Percentiles rank a stretch among this genome's conserved stretches.
Conservation (phyloP, 306 rosid species). For the Astragalus membranaceus region DNA sequence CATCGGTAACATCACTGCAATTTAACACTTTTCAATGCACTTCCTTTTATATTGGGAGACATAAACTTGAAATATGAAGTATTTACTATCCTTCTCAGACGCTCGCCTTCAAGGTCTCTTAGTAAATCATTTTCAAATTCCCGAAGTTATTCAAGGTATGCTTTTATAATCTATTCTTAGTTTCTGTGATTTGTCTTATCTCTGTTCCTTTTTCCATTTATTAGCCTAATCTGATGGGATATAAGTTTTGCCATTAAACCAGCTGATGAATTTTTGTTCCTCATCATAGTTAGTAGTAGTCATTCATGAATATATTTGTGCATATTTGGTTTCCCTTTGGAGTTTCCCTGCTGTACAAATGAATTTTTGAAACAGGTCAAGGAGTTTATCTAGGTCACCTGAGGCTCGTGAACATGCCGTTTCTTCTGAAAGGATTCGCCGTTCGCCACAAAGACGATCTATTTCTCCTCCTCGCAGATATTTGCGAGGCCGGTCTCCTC, state of each 20-base stretch:
- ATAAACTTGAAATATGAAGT: not conserved
- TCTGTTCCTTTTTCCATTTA: not conserved
- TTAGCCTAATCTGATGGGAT: not conserved
- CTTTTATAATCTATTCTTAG: conserved; percentile 6
- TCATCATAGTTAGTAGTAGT: not conserved
- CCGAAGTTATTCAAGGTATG: conserved; percentile 49
- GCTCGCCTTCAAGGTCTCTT: conserved; percentile 46
- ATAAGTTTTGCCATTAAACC: not conserved
- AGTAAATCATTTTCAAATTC: conserved; percentile 45
- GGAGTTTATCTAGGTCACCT: conserved; percentile 58
- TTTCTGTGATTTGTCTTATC: conserved; percentile 2
- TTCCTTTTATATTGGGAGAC: not conserved
- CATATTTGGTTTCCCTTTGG: not conserved
- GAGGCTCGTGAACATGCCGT: conserved; percentile 32
- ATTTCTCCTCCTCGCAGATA: conserved; percentile 34
- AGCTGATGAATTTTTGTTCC: not conserved
- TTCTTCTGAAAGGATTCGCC: conserved; percentile 43
- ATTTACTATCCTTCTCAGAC: conserved; percentile 26
- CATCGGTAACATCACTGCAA: conserved; percentile 32
- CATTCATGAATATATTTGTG: not conserved
- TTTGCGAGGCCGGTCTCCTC: conserved; percentile 37
- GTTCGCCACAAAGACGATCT: conserved; percentile 38
- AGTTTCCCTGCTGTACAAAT: not conserved
- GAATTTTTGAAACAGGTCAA: conserved; percentile 32
- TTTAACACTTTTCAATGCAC: not conserved